A percentile compares a stretch with the other conserved stretches of the same genome.
Conservation (phyloP, 2,329 filamentous ascomycete species). For the Xylaria sp. region DNA sequence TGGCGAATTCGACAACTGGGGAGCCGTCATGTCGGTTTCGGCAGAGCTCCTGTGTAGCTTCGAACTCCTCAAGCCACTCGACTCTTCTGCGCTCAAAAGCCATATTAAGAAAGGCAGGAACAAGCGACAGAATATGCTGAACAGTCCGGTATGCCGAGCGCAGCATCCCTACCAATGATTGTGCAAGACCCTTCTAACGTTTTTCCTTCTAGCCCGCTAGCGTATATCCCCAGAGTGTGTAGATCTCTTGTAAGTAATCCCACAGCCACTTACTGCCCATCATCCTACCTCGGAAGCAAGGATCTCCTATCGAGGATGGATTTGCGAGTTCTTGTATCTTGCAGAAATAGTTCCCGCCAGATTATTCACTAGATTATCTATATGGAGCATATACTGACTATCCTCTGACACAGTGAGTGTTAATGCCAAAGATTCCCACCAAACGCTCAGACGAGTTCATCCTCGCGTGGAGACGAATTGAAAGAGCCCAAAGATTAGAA, state of each 20-base stretch:
- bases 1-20: slow-evolving; percentile 99
- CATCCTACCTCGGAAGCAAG: no score
- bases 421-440: slow-evolving; percentile 16
- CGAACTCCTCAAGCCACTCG: slow-evolving; percentile 92
- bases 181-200: slow-evolving; percentile 9
- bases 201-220: slow-evolving; percentile 50
- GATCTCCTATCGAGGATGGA: no score
- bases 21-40: slow-evolving; percentile 97
- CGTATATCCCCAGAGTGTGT: slow-evolving; percentile 61
- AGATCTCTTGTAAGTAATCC: slow-evolving; percentile 20
- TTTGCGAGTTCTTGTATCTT: no score
- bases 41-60: slow-evolving; percentile 94
- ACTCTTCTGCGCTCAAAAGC: slow-evolving; percentile 94
- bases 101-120: slow-evolving; percentile 98
- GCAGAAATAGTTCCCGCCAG: no score
- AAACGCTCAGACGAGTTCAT: slow-evolving; percentile 16
- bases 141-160: slow-evolving; percentile 80
- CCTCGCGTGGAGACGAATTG: slow-evolving; percentile 27
- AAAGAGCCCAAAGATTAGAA: slow-evolving; percentile 11
- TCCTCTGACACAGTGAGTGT: no score
- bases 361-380: no score
- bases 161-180: neutral
- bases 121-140: slow-evolving; percentile 91
- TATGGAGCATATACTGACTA: no score
- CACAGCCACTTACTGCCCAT: neutral